Evolutionary conservation across 768 basidiomycete species (phyloP).

Genomic region (Hericium rajendrae): DNA sequence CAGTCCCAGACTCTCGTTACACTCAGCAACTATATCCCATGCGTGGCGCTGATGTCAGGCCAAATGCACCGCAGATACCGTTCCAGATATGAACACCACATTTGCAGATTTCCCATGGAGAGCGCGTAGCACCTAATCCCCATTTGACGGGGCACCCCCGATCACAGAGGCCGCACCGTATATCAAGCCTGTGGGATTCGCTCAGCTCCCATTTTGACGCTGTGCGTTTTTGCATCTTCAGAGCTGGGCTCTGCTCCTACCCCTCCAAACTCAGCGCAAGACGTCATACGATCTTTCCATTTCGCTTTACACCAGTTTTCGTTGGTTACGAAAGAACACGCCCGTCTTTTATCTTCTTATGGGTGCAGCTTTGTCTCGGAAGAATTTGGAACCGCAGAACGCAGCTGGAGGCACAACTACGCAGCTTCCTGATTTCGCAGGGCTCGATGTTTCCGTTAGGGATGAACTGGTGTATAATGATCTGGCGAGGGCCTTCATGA

Average conservation of each 20-base stretch:
- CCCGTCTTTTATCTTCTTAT: not conserved
- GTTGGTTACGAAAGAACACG: not conserved
- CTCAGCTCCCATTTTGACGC: no score
- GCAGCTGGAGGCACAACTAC: not conserved
- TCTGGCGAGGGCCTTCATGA: slow-evolving; percentile 3
- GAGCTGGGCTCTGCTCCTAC: not conserved
- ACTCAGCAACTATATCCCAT: no score
- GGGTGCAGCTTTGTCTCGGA: slow-evolving; percentile 1
- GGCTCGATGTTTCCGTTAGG: no score
- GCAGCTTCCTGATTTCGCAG: not conserved
- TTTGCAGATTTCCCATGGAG: no score
- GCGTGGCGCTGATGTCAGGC: no score
- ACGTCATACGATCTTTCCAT: not conserved
- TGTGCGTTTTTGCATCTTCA: not conserved
- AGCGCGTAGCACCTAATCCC: no score
- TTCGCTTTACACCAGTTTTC: not conserved
- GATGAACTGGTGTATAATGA: not conserved
- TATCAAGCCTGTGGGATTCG: no score
- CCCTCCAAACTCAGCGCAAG: slow-evolving; percentile 5
- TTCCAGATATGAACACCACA: no score
- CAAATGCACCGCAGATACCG: no score
- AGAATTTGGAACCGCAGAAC: not conserved
- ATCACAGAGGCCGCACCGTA: no score
- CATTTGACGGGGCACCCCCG: no score
- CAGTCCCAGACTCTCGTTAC: no score